These are phyloP conservation scores for Beauveria sp. DNA, from an alignment of 2,329 filamentous ascomycete species.

Conservation along the genomic window DNA sequence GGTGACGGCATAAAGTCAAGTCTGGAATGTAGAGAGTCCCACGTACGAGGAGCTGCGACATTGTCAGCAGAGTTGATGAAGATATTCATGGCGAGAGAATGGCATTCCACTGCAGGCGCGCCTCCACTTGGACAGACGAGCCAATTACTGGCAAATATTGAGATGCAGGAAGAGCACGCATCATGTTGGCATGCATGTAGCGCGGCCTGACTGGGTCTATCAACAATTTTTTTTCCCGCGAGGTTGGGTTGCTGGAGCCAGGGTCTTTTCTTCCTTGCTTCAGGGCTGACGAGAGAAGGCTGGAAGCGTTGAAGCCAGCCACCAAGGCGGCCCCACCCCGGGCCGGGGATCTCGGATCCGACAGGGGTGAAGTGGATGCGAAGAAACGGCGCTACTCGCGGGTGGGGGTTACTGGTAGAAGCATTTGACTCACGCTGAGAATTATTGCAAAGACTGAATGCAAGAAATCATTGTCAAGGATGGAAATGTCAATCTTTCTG, in stretches of 20 bases:
- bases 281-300: neutral
- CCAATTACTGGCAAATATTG: conserved; percentile 26
- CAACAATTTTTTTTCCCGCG: neutral
- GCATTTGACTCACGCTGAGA: neutral
- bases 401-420: neutral
- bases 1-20: neutral
- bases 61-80: conserved; percentile 27
- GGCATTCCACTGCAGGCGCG: conserved; percentile 14
- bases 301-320: conserved; percentile 7
- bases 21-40: neutral
- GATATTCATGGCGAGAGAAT: conserved; percentile 29
- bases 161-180: conserved; percentile 24
- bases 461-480: neutral
- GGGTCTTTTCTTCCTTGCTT: neutral
- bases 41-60: conserved; percentile 31
- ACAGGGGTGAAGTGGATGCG: neutral
- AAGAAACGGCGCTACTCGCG: neutral
- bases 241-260: neutral
- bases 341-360: conserved; percentile 10
- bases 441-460: neutral
- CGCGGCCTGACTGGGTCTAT: conserved; percentile 3
- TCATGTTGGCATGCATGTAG: conserved; percentile 17
- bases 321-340: conserved; percentile 1
- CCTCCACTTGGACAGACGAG: conserved; percentile 25
- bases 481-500: neutral